A percentile compares a stretch with the other conserved stretches of the same genome.
Evolutionary conservation across 257 asterid species (phyloP).

Genomic region (Sherardia arvensis): DNA sequence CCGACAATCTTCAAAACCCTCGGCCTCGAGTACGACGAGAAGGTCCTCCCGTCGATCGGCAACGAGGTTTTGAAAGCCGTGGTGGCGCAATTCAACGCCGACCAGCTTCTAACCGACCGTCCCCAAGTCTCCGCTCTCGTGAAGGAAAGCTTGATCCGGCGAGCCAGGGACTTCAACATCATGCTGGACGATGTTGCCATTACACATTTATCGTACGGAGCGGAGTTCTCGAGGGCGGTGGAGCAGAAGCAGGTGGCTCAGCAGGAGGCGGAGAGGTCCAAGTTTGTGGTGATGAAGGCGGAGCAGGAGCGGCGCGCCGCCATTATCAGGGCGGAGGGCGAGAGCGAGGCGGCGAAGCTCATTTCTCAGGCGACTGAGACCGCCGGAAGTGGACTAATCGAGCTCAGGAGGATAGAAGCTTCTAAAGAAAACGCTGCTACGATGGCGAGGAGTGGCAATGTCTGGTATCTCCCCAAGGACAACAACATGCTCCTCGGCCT

Average conservation of each 20-base stretch:
- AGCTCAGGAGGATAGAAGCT: constrained; percentile 37
- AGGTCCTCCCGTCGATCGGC: constrained; percentile 90
- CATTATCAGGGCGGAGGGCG: constrained; percentile 38
- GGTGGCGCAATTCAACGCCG: constrained; percentile 94
- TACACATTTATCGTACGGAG: constrained; percentile 85
- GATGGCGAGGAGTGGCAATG: constrained; percentile 31
- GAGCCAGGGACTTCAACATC: constrained; percentile 90
- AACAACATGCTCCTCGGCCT: constrained; percentile 36
- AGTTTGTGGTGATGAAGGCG: constrained; percentile 79
- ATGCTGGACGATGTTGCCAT: constrained; percentile 87
- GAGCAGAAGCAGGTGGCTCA: constrained; percentile 99
- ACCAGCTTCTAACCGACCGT: constrained; percentile 83
- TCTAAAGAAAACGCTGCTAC: constrained; percentile 38
- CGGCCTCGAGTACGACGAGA: constrained; percentile 86
- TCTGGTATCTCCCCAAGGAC: constrained; percentile 29
- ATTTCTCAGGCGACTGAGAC: constrained; percentile 38
- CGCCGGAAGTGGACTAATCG: constrained; percentile 39
- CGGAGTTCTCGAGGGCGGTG: constrained; percentile 84
- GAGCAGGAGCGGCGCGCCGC: constrained; percentile 47
- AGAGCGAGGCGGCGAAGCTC: constrained; percentile 41
- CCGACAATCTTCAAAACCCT: constrained; percentile 74
- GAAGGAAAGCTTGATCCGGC: constrained; percentile 64
- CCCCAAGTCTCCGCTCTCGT: constrained; percentile 92
- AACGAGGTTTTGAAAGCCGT: constrained; percentile 87
- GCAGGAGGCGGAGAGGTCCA: constrained; percentile 96